A percentile compares a stretch with the other conserved stretches of the same genome.
Conservation (phyloP, 345 rosid species). For the Sisymbrium irio region DNA sequence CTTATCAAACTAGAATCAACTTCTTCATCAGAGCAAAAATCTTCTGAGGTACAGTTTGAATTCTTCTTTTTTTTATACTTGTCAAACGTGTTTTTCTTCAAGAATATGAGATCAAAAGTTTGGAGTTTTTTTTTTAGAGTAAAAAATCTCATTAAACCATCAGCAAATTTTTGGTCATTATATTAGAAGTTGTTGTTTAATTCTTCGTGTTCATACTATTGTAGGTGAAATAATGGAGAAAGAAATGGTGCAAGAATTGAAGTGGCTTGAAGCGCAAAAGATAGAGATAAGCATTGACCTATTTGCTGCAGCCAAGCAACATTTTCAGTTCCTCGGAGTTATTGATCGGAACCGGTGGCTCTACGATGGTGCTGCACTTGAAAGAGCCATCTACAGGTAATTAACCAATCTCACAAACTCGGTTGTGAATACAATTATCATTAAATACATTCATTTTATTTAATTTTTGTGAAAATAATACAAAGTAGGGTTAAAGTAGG, state of each 20-base stretch:
- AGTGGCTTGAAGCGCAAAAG: slow-evolving; percentile 76
- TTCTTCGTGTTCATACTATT: neutral
- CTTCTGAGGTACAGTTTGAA: neutral
- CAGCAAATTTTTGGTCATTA: neutral
- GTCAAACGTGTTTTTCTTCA: neutral
- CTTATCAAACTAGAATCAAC: neutral
- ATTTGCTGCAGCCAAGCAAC: slow-evolving; percentile 55
- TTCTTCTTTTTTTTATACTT: neutral
- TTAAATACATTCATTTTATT: neutral
- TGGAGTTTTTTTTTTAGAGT: neutral
- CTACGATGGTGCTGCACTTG: slow-evolving; percentile 64
- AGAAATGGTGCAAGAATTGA: slow-evolving; percentile 37
- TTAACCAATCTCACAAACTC: neutral
- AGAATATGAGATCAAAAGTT: neutral
- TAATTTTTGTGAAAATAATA: too few species aligned
- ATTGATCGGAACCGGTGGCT: slow-evolving; percentile 68
- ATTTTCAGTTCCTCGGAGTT: slow-evolving; percentile 65
- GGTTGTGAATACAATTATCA: neutral
- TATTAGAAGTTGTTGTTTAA: too few species aligned
- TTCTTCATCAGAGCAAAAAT: neutral
- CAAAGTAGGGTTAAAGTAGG: too few species aligned
- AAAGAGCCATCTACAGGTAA: slow-evolving; percentile 71
- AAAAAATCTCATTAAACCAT: neutral
- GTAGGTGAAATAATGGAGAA: neutral
- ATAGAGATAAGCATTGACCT: slow-evolving; percentile 55